A percentile compares a stretch with the other conserved stretches of the same genome.
Evolutionary conservation across 2,329 filamentous ascomycete species (phyloP).

Genomic region (Cryphonectria japonica): DNA sequence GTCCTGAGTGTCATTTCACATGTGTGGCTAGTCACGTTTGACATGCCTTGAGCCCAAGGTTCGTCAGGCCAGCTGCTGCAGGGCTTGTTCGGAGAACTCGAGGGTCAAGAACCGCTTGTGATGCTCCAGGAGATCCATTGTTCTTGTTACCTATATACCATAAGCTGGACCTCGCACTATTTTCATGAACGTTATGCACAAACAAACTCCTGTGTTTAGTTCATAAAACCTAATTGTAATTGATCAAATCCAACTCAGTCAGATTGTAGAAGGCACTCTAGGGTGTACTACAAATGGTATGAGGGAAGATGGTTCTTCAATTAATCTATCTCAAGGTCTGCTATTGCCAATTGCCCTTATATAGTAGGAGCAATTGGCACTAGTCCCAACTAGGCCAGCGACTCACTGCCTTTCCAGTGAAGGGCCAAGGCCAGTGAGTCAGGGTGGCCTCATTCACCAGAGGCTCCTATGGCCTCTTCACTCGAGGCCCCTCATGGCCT

Average conservation of each 20-base stretch:
- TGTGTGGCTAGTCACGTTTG: neutral
- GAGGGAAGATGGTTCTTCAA: no score
- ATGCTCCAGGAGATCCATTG: neutral
- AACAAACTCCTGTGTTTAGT: neutral
- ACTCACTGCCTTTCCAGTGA: no score
- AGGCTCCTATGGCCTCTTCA: no score
- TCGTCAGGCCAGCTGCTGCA: neutral
- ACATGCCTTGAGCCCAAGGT: neutral
- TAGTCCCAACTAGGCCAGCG: no score
- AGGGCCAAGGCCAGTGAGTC: no score
- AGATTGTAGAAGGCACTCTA: no score
- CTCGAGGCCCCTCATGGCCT: no score
- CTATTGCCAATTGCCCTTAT: no score
- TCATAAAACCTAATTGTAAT: neutral
- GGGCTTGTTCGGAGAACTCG: neutral
- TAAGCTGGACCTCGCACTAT: neutral
- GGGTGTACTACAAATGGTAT: no score
- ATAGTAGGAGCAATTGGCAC: no score
- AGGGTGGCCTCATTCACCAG: no score
- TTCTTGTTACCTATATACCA: neutral
- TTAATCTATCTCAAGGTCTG: no score
- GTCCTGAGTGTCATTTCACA: neutral
- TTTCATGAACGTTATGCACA: neutral
- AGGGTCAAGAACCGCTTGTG: neutral
- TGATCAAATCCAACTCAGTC: neutral